Conservation (phyloP, 2,329 filamentous ascomycete genomes). For the Colletotrichum theobromicola region DNA sequence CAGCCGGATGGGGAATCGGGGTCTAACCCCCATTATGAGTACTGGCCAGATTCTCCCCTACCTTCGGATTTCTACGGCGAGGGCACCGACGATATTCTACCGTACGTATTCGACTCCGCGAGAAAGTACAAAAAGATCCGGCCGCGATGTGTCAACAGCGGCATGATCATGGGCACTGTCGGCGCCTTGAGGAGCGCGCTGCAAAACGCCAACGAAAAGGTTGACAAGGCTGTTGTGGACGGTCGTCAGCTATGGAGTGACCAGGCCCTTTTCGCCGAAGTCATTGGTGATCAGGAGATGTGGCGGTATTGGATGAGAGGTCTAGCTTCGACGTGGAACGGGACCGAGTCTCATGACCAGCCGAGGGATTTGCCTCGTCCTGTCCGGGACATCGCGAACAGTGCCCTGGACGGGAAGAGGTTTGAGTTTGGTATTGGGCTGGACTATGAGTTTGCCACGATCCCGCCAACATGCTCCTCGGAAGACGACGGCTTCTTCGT, state of each 20-base stretch:
- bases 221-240: conserved; percentile 27
- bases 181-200: conserved; percentile 29
- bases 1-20: conserved; percentile 36
- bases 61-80: conserved; percentile 36
- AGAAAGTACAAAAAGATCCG: conserved; percentile 36
- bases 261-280: conserved; percentile 41
- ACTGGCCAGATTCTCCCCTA: conserved; percentile 41
- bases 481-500: conserved; percentile 42
- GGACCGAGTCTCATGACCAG: conserved; percentile 22
- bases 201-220: conserved; percentile 31
- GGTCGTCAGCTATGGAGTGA: conserved; percentile 43
- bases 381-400: conserved; percentile 30
- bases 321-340: conserved; percentile 37
- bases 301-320: conserved; percentile 37
- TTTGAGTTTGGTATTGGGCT: conserved; percentile 45
- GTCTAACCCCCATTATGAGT: conserved; percentile 38
- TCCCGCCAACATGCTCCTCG: conserved; percentile 39
- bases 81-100: conserved; percentile 32
- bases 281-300: conserved; percentile 43
- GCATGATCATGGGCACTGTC: conserved; percentile 41
- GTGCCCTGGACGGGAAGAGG: conserved; percentile 27
- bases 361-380: conserved; percentile 17
- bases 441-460: conserved; percentile 42
- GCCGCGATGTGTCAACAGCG: conserved; percentile 39
- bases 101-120: conserved; percentile 32